These are phyloP conservation scores for Saccharomycopsis fermentans DNA, from an alignment of 805 yeast species.

Conservation along the genomic window DNA sequence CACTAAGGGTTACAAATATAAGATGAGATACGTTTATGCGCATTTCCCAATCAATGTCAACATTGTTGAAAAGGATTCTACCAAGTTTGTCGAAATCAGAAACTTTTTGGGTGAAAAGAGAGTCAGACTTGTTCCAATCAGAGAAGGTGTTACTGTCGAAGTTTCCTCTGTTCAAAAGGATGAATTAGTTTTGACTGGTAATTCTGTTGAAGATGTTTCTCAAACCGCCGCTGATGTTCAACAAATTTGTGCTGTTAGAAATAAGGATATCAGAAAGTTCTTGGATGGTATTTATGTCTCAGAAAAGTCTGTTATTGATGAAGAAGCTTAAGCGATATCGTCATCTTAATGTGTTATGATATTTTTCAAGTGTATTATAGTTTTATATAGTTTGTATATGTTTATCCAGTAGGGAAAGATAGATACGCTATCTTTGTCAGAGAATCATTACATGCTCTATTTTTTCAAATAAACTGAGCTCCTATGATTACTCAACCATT, in stretches of 20 bases:
- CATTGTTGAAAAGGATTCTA: slow-evolving; percentile 70
- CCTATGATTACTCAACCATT: slow-evolving; percentile 17
- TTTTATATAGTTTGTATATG: neutral
- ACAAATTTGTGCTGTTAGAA: slow-evolving; percentile 96
- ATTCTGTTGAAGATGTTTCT: slow-evolving; percentile 94
- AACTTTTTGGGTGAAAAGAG: slow-evolving; percentile 99
- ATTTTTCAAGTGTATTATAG: slow-evolving; percentile 4
- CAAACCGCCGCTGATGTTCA: slow-evolving; percentile 98
- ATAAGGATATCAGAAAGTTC: slow-evolving; percentile 99
- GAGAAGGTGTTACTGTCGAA: slow-evolving; percentile 83
- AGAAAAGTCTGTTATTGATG: slow-evolving; percentile 80
- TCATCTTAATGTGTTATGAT: neutral
- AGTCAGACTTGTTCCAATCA: slow-evolving; percentile 79
- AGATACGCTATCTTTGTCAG: neutral
- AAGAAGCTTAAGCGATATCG: slow-evolving; percentile 29
- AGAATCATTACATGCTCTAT: slow-evolving; percentile 19
- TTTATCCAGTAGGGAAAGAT: neutral
- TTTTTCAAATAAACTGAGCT: slow-evolving; percentile 15
- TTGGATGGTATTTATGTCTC: slow-evolving; percentile 99
- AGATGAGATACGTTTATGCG: slow-evolving; percentile 99
- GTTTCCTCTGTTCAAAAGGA: slow-evolving; percentile 82
- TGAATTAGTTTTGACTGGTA: slow-evolving; percentile 86
- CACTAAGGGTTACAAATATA: slow-evolving; percentile 98
- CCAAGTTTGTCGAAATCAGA: slow-evolving; percentile 84
- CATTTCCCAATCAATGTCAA: slow-evolving; percentile 99